A percentile compares a stretch with the other conserved stretches of the same genome.
These are phyloP conservation scores for Blastocystis sp. DNA, from an alignment of 352 stramenopile genomes.

Conservation along the genomic window DNA sequence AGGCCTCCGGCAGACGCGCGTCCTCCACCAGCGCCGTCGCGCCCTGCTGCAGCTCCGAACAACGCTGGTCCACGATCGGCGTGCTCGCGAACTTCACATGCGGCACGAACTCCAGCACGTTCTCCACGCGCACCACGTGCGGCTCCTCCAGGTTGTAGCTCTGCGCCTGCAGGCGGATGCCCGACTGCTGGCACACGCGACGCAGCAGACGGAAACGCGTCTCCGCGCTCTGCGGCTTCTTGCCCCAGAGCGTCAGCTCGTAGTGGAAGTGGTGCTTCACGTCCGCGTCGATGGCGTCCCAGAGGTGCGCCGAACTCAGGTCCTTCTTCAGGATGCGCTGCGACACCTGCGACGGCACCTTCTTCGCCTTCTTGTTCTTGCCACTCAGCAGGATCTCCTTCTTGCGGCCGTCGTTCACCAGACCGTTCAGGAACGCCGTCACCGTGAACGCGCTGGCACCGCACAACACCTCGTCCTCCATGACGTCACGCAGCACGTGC, in stretches of 20 bases:
- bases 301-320: not conserved
- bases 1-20: not conserved
- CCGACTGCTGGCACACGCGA: conserved; percentile 5
- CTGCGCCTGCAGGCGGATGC: conserved; percentile 15
- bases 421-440: conserved; percentile 10
- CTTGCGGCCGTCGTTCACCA: not conserved
- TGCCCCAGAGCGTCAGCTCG: conserved; percentile 10
- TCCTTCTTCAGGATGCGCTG: not conserved
- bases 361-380: conserved; percentile 34
- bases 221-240: not conserved
- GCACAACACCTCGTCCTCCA: conserved; percentile 10
- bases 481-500: conserved; percentile 38
- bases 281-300: not conserved
- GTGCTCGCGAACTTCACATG: conserved; percentile 35
- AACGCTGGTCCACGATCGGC: conserved; percentile 19
- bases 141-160: not conserved
- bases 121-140: conserved; percentile 31
- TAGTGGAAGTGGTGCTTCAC: conserved; percentile 49
- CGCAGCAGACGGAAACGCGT: conserved; percentile 15
- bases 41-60: not conserved
- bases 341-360: conserved; percentile 25
- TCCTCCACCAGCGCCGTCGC: not conserved
- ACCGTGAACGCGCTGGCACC: not conserved
- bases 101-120: conserved; percentile 47
- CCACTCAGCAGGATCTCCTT: conserved; percentile 45